phyloP scores from a whole-genome alignment of 108 stramenopile species.

The Bacterosira constricta region DNA sequence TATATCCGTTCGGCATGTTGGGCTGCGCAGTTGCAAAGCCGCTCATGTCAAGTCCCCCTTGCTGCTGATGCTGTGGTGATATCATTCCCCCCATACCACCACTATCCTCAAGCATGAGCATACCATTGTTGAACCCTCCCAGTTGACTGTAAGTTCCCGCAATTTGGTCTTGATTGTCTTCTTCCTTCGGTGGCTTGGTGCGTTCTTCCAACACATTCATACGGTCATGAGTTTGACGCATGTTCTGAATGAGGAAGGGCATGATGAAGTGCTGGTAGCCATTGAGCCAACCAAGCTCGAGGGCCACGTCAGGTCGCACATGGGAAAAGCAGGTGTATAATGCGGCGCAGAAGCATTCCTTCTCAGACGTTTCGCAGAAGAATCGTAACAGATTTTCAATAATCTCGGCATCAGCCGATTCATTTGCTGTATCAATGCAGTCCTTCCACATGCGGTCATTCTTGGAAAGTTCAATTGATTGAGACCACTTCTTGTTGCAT shows the following conservation, averaged over 20 bases:
- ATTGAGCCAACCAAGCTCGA: slow-evolving; percentile 99
- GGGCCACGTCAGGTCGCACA: slow-evolving; percentile 95
- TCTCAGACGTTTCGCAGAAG: slow-evolving; percentile 98
- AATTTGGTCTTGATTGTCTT: slow-evolving; percentile 74
- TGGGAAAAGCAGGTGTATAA: slow-evolving; percentile 98
- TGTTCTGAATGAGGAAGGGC: slow-evolving; percentile 98
- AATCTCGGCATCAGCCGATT: slow-evolving; percentile 89
- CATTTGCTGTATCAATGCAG: slow-evolving; percentile 98
- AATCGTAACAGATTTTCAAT: slow-evolving; percentile 96
- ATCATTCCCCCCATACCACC: slow-evolving; percentile 42
- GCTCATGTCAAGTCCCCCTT: slow-evolving; percentile 76
- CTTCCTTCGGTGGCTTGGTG: slow-evolving; percentile 89
- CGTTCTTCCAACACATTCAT: slow-evolving; percentile 91
- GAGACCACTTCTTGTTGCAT: slow-evolving; percentile 96
- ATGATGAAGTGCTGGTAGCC: slow-evolving; percentile 97
- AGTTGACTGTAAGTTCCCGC: slow-evolving; percentile 83
- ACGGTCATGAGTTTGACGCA: slow-evolving; percentile 87
- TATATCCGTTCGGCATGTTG: slow-evolving; percentile 31
- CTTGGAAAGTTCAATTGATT: slow-evolving; percentile 97
- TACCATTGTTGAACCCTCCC: slow-evolving; percentile 69
- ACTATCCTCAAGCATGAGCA: slow-evolving; percentile 82
- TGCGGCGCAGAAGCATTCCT: slow-evolving; percentile 97
- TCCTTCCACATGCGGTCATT: slow-evolving; percentile 99
- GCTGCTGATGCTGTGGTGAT: slow-evolving; percentile 39
- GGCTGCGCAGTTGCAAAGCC: slow-evolving; percentile 57